Evolutionary conservation across 2,329 filamentous ascomycete species (phyloP), one percentile per base, ranked within the genome.

Genomic region (Colletotrichum horii): DNA sequence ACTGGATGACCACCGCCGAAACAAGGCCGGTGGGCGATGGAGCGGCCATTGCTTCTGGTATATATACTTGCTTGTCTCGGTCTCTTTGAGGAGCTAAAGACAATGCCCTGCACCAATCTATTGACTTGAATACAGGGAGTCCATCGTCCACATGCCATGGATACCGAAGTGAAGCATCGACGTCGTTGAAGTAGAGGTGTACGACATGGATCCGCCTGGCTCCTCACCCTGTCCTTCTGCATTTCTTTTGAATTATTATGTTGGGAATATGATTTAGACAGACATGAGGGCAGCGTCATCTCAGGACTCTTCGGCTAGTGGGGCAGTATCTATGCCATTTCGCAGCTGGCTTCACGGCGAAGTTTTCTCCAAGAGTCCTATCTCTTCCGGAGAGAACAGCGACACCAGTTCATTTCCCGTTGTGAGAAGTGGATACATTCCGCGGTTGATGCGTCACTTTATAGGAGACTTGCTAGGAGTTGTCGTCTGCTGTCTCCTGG

Each of bases 231-330:
- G 38, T 2, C 38, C 0, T 43, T 3, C 0, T 3, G 38, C 8
- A 2, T 43, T 12, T n/a, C 38, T n/a, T 12, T n/a, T 2, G 38
- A 6, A 0, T 0, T 6, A 48, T 48, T 48, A 5, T 0, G 5
- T 12, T 7, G 1, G 0, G 9, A 0, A 22, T 7, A 48, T 12
- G 38, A 5, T 48, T 12, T 0, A n/a, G 38, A 48, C 11, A 19
- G 38, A 22, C 9, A 7, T 7, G 38, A n/a, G 2, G 19, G 11
- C 0, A 4, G 3, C 38, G 0, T n/a, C 9, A 12, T 5, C 19
- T 48, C 9, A 6, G 38, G 9, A n/a, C 12, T n/a, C 38, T 6
- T n/a, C 38, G 19, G 38, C 38, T 4, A 5, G 4, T 8, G 0
- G 16, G 16, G 4, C 4, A 43, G 16, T n/a, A 2, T 2, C 38